Evolutionary conservation across 1,139 yeast genomes (phyloP), one percentile per base, ranked within the genome.

Genomic region (Sugiyamaella japonica): DNA sequence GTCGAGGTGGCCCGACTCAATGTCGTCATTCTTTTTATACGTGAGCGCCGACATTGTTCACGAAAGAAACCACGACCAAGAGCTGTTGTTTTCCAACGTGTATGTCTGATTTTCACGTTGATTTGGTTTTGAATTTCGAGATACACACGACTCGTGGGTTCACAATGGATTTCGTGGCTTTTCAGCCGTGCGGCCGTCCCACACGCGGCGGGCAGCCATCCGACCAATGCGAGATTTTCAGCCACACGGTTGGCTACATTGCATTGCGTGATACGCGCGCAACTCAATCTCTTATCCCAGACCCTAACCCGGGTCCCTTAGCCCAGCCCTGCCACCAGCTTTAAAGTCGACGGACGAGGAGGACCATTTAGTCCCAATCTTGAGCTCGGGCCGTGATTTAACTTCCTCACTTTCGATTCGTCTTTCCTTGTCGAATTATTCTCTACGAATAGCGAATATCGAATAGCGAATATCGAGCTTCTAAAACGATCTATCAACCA

Each of bases 1-100:
- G 74, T 93, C 99, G 57, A 96, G 95, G 61, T 80, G 71, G 52
- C 84, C 86, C 55, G 84, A 75, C 62, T 81, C 86, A 57, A 83
- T 72, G 69, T 88, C 90, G 70, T 89, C 97, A 73, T 81, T 83
- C 75, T 87, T 88, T 76, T 89, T 90, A 74, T 89, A 89, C 44
- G 89, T 79, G 68, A 79, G 83, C 49, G 95, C 84, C 50, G 96
- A 86, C 93, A 89, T 89, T 20, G 23, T 45, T 28, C 10, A 28
- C n/a, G 15, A 6, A 32, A 17, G 9, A 29, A 12, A n/a, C 7
- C 12, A 10, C 13, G 25, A 15, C 23, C 15, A 6, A 5, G 5
- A 10, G 25, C 12, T 38, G 42, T 39, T 15, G 23, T 28, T 16
- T 42, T 15, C n/a, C 25, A 3, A 20, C 25, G 25, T 20, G 25